Evolutionary conservation across 768 basidiomycete species (phyloP), one percentile per base, ranked within the genome.

Genomic region (Leccinum pellstonianum): DNA sequence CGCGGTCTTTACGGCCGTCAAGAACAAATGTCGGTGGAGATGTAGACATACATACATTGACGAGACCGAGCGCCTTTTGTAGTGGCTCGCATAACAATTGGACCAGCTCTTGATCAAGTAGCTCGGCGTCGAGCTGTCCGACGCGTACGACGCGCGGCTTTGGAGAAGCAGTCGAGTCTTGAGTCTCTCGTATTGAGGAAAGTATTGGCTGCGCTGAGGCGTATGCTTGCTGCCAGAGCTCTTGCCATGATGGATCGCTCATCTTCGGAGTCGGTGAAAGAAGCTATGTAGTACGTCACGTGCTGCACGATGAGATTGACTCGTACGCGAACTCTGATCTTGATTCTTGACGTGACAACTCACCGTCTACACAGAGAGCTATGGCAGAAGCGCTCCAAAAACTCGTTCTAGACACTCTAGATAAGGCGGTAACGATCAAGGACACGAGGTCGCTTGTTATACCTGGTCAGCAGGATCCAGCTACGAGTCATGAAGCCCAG

Each of bases 81-180:
- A 98, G 73, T n/a, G 94, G 95, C 56, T 91, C 91, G 67, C 85
- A 86, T 33, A 98, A 80, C 60, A 97, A 76, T 29, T 86, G 82
- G 33, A 90, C 84, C 17, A 98, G 83, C 62, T 97, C 94, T 64
- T 87, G 84, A 76, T 98, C 96, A 52, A 98, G 81, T 23, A 95
- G 80, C 66, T 93, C 89, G 3, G 95, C 86, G 72, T 98, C 96
- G 55, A 98, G 84, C 73, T 96, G 92, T 8, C 91, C 90, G 52
- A 98, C 93, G 48, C 95, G 90, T 25, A 85, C 77, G 31, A 87
- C 76, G n/a, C 87, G 81, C 27, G 80, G 70, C 51, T 62, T 56
- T 25, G 77, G 73, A n/a, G 69, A 56, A 15, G 70, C 55, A 9
- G 68, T 63, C 5, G 73, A 60, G 21, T 65, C 66, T 23, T 86